These are phyloP conservation scores for Eimeria praecox DNA, from an alignment of 169 alveolate species.

Conservation along the genomic window DNA sequence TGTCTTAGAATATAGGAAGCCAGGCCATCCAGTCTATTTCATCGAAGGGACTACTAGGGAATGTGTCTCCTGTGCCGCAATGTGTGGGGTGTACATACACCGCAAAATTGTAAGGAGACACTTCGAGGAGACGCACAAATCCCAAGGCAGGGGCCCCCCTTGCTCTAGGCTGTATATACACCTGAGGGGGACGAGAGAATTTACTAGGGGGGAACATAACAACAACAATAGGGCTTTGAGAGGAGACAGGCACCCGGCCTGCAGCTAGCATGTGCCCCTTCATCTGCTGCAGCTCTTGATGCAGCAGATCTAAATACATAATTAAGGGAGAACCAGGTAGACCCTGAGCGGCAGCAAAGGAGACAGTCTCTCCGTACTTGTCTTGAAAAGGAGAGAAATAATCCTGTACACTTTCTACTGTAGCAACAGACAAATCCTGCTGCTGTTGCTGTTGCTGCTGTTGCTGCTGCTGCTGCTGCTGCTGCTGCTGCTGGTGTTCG, in stretches of 20 bases:
- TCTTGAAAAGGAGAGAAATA: conserved; percentile 1
- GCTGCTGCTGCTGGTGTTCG: not conserved
- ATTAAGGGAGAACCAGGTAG: conserved; percentile 9
- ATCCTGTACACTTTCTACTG: not conserved
- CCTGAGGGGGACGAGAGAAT: conserved; percentile 16
- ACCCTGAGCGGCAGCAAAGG: not conserved
- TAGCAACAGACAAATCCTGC: not conserved
- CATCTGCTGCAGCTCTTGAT: not conserved
- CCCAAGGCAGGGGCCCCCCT: conserved; percentile 56
- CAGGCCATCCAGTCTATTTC: conserved; percentile 57
- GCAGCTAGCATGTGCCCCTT: conserved; percentile 32
- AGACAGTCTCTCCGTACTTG: no score
- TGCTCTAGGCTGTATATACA: conserved; percentile 13
- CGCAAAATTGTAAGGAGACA: not conserved
- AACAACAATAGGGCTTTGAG: not conserved
- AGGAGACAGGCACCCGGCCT: conserved; percentile 24
- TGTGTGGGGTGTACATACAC: conserved; percentile 57
- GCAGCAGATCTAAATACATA: conserved; percentile 3
- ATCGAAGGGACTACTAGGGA: not conserved
- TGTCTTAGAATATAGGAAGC: conserved; percentile 11
- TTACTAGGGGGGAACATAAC: not conserved
- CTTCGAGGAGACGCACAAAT: not conserved
- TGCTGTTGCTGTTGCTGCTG: conserved; percentile 24
- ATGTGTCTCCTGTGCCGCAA: not conserved
- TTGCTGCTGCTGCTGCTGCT: conserved; percentile 48